Evolutionary conservation across 2,329 filamentous ascomycete genomes (phyloP).

Genomic region (Ophiostoma triangulosporum): DNA sequence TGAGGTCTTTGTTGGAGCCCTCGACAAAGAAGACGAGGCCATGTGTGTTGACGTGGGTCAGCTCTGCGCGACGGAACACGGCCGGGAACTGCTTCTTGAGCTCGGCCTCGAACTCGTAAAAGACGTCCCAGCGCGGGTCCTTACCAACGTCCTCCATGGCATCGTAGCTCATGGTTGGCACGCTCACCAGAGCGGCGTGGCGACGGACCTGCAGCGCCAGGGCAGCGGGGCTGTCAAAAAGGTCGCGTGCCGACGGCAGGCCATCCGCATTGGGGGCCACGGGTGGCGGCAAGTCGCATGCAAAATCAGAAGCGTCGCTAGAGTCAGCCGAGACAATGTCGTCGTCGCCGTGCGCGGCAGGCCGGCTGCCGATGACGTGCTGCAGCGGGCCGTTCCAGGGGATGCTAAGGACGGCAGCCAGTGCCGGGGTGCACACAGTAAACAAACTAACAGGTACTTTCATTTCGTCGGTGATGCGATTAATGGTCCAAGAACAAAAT

Average conservation of each 20-base stretch:
- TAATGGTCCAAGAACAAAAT: neutral
- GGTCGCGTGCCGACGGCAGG: slow-evolving; percentile 9
- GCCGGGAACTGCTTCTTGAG: slow-evolving; percentile 37
- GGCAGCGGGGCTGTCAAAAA: slow-evolving; percentile 9
- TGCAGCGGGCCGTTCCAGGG: neutral
- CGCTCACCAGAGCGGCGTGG: slow-evolving; percentile 20
- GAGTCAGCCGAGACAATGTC: neutral
- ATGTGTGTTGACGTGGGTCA: slow-evolving; percentile 45
- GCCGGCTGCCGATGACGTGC: slow-evolving; percentile 1
- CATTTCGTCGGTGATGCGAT: neutral
- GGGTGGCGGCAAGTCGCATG: slow-evolving; percentile 13
- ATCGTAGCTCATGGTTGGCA: slow-evolving; percentile 22
- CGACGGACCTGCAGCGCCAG: slow-evolving; percentile 15
- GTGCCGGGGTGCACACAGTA: slow-evolving; percentile 2
- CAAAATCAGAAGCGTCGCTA: slow-evolving; percentile 3
- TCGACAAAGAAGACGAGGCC: slow-evolving; percentile 45
- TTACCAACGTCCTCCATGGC: slow-evolving; percentile 37
- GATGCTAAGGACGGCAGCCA: slow-evolving; percentile 2
- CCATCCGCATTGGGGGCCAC: slow-evolving; percentile 9
- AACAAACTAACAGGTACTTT: slow-evolving; percentile 3
- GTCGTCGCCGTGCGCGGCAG: neutral
- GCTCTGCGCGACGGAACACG: slow-evolving; percentile 24
- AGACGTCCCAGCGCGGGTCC: slow-evolving; percentile 45
- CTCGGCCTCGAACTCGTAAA: slow-evolving; percentile 38
- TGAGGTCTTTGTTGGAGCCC: slow-evolving; percentile 34